phyloP scores from a whole-genome alignment of 1,284 basidiomycete genomes.

The Tilletia walkeri region DNA sequence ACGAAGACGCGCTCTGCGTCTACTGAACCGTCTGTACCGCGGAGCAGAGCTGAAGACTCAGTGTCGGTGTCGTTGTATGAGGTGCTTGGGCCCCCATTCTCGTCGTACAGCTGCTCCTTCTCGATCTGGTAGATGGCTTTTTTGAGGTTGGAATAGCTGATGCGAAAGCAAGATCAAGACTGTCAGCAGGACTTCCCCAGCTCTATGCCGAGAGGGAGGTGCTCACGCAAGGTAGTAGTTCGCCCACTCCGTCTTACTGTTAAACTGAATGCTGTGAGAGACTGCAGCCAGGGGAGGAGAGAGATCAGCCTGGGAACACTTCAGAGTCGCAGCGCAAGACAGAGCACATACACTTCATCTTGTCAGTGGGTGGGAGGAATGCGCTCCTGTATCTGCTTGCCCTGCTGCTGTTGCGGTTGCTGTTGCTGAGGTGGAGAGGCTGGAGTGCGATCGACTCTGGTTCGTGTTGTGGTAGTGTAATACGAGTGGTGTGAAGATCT shows the following conservation, averaged over 20 bases:
- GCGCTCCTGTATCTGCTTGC: background rate
- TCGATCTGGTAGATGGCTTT: conserved; percentile 54
- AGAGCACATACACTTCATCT: conserved; percentile 15
- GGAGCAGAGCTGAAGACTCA: conserved; percentile 43
- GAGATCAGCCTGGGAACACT: background rate
- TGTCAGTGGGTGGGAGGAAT: background rate
- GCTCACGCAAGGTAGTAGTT: conserved; percentile 72
- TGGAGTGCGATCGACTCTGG: conserved; percentile 11
- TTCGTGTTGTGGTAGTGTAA: background rate
- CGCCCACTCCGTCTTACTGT: conserved; percentile 91
- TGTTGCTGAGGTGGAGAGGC: background rate
- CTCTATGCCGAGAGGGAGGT: background rate
- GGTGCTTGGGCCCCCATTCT: conserved; percentile 1
- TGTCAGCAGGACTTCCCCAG: background rate
- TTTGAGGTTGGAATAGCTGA: conserved; percentile 52
- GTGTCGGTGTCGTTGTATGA: conserved; percentile 38
- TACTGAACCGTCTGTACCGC: conserved; percentile 24
- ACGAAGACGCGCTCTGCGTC: conserved; percentile 48
- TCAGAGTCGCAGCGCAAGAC: background rate
- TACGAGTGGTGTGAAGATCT: background rate
- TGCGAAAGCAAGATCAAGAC: background rate
- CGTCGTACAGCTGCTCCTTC: conserved; percentile 34
- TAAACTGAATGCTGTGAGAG: conserved; percentile 79
- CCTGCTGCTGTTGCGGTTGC: background rate
- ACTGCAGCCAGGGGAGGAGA: conserved; percentile 23